phyloP scores from a whole-genome alignment of 1,139 yeast species.

The Sugiyamaella grinbergsii region DNA sequence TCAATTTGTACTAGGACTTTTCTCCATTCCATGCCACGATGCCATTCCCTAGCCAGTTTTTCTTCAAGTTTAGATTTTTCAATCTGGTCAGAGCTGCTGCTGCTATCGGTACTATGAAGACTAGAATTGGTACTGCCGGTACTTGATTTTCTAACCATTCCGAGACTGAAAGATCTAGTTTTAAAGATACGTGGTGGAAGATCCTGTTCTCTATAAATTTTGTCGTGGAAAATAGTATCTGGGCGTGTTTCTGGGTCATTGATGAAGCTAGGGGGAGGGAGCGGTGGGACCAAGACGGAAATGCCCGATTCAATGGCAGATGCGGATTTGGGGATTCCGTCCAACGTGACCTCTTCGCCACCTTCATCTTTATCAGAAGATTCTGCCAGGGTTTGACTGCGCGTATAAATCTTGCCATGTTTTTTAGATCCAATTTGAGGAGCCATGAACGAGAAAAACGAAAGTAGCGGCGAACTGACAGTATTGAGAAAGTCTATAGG shows the following conservation, averaged over 20 bases:
- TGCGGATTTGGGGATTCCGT: conserved; percentile 59
- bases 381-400: conserved; percentile 39
- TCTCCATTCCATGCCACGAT: conserved; percentile 82
- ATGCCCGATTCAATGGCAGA: conserved; percentile 84
- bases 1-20: conserved; percentile 82
- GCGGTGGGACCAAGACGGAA: conserved; percentile 79
- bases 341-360: conserved; percentile 27
- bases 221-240: conserved; percentile 73
- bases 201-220: conserved; percentile 64
- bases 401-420: conserved; percentile 39
- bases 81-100: conserved; percentile 31
- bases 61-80: conserved; percentile 63
- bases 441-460: conserved; percentile 38
- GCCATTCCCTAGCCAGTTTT: conserved; percentile 86
- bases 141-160: conserved; percentile 27
- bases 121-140: conserved; percentile 26
- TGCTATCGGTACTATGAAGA: conserved; percentile 3
- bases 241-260: conserved; percentile 63
- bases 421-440: conserved; percentile 40
- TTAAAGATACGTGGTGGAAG: conserved; percentile 53
- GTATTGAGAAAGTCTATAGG: conserved; percentile 15
- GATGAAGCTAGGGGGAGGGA: conserved; percentile 71
- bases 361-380: conserved; percentile 31
- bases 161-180: conserved; percentile 24
- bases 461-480: conserved; percentile 30